phyloP scores from a whole-genome alignment of 257 asterid species.

The Linaria vulgaris region DNA sequence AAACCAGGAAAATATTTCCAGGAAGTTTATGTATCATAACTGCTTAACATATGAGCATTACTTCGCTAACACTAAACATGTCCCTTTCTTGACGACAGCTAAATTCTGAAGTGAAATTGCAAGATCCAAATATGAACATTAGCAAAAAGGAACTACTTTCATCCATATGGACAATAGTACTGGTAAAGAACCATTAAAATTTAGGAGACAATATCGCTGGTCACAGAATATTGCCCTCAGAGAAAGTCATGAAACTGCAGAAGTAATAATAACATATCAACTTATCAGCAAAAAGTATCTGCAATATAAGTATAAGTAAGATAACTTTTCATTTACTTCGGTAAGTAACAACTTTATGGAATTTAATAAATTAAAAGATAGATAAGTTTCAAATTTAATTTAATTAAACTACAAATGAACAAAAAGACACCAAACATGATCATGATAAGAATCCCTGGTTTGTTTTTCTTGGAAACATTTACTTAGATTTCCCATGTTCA shows the following conservation, averaged over 20 bases:
- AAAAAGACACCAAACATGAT: background rate
- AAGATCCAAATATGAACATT: too few relatives aligned
- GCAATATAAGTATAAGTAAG: background rate
- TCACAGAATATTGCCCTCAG: background rate
- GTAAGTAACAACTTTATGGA: background rate
- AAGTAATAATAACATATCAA: background rate
- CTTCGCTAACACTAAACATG: too few relatives aligned
- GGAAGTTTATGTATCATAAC: too few relatives aligned
- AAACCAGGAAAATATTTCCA: too few relatives aligned
- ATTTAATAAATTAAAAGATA: background rate
- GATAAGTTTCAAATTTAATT: background rate
- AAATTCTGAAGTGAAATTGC: too few relatives aligned
- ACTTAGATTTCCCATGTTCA: background rate
- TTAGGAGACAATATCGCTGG: constrained; percentile 1
- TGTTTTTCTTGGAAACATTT: background rate
- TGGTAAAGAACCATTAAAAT: background rate
- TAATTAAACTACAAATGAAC: too few relatives aligned
- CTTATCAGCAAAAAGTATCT: too few relatives aligned
- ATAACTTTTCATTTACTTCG: background rate
- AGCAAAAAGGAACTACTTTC: too few relatives aligned
- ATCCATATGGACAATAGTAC: constrained; percentile 3
- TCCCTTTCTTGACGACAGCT: too few relatives aligned
- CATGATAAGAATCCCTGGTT: constrained; percentile 16
- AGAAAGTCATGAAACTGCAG: background rate
- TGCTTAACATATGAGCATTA: too few relatives aligned